Percentiles rank a stretch among this genome's conserved stretches.
Conservation (phyloP, 2,329 filamentous ascomycete species). For the Capronia americana region DNA sequence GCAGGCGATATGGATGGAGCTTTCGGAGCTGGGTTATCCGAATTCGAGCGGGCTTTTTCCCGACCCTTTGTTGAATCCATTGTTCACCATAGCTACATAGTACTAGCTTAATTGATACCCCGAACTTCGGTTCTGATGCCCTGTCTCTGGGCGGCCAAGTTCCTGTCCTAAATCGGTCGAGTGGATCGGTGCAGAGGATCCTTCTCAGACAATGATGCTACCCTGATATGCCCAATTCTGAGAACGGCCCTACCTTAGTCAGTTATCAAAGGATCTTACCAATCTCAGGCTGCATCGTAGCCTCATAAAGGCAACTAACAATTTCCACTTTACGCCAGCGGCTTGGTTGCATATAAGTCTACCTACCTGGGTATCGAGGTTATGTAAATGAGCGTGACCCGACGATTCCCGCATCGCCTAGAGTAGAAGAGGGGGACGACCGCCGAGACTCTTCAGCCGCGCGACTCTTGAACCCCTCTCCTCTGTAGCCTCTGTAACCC, state of each 20-base stretch:
- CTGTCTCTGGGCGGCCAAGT: background rate
- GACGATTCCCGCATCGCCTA: background rate
- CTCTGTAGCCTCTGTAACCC: too few species aligned
- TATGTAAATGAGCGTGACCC: background rate
- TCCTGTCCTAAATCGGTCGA: background rate
- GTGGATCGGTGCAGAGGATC: background rate
- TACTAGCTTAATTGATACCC: slow-evolving; percentile 13
- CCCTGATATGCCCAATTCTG: background rate
- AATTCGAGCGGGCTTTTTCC: background rate
- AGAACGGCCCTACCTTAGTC: background rate
- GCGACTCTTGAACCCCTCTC: background rate
- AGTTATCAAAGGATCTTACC: slow-evolving; percentile 4
- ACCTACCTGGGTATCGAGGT: too few species aligned
- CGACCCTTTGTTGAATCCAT: background rate
- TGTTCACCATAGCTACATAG: background rate
- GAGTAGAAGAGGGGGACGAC: background rate
- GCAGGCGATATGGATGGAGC: background rate
- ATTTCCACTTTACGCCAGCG: background rate
- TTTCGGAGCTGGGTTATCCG: background rate
- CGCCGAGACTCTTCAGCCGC: background rate
- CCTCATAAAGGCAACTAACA: background rate
- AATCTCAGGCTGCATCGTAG: background rate
- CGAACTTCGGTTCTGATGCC: background rate
- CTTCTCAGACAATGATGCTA: background rate
- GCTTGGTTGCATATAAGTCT: too few species aligned